A percentile compares a stretch with the other conserved stretches of the same genome.
Evolutionary conservation across 352 stramenopile species (phyloP).

Genomic region (Elongisporangium prolatum): DNA sequence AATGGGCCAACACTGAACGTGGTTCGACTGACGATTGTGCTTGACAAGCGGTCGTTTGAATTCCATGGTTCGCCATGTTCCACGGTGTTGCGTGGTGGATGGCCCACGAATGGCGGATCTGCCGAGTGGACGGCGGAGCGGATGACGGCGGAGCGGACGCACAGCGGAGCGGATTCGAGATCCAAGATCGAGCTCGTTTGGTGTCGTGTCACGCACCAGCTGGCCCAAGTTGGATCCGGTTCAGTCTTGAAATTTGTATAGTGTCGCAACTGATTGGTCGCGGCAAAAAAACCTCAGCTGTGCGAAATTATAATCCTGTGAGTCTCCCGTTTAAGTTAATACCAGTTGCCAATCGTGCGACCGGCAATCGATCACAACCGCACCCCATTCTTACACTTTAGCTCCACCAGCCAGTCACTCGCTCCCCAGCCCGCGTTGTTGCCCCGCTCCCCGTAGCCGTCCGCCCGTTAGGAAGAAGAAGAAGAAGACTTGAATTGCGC

Average conservation of each 20-base stretch:
- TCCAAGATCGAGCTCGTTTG: not conserved
- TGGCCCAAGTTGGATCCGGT: not conserved
- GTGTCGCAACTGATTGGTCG: not conserved
- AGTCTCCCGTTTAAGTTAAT: not conserved
- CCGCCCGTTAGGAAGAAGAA: not conserved
- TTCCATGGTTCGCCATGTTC: not conserved
- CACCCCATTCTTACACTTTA: not conserved
- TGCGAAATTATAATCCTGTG: not conserved
- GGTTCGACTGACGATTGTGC: not conserved
- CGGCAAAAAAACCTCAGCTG: not conserved
- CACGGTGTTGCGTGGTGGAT: not conserved
- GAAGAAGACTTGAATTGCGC: not conserved
- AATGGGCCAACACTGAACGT: not conserved
- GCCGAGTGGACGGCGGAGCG: not conserved
- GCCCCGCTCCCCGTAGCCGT: not conserved
- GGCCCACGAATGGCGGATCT: not conserved
- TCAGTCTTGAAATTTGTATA: not conserved
- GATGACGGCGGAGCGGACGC: not conserved
- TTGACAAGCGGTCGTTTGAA: not conserved
- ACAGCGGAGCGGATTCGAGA: not conserved
- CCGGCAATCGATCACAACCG: not conserved
- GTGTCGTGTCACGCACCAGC: not conserved
- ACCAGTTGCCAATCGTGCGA: not conserved
- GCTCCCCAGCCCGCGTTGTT: not conserved
- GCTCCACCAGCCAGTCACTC: not conserved